A percentile compares a stretch with the other conserved stretches of the same genome.
Conservation (phyloP, 306 rosid species). For the Fagus crenata region DNA sequence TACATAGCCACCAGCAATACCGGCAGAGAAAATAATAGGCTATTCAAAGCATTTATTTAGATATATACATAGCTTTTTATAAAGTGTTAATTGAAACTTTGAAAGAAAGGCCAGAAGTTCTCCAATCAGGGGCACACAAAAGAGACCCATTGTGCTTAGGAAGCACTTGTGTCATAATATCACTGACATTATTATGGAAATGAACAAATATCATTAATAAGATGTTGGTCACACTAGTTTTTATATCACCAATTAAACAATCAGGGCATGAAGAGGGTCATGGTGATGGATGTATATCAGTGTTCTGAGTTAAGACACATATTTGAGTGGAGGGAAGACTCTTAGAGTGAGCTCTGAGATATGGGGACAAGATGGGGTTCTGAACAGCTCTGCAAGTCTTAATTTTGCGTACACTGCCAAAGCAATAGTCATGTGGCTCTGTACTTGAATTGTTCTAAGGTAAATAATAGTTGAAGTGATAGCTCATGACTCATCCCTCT, state of each 20-base stretch:
- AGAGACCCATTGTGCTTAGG: constrained; percentile 17
- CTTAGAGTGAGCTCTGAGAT: constrained; percentile 25
- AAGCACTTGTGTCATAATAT: neutral
- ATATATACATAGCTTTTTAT: neutral
- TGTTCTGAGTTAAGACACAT: constrained; percentile 18
- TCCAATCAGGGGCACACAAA: constrained; percentile 5
- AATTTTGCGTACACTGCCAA: constrained; percentile 36
- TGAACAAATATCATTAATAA: neutral
- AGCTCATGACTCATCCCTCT: neutral
- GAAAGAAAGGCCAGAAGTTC: constrained; percentile 11
- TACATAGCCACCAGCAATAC: no score
- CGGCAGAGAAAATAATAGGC: no score
- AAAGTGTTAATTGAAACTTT: neutral
- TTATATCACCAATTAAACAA: constrained; percentile 6
- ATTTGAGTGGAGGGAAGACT: constrained; percentile 27
- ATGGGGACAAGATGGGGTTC: constrained; percentile 51
- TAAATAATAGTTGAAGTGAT: neutral
- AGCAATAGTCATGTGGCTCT: constrained; percentile 37
- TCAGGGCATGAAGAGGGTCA: neutral
- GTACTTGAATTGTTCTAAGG: constrained; percentile 24
- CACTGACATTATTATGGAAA: constrained; percentile 1
- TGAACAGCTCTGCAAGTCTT: constrained; percentile 35
- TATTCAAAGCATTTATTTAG: neutral
- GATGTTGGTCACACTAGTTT: constrained; percentile 15
- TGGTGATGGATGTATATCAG: constrained; percentile 16